These are phyloP conservation scores for Colletotrichum noveboracense DNA, from an alignment of 2,329 filamentous ascomycete genomes.

Conservation along the genomic window DNA sequence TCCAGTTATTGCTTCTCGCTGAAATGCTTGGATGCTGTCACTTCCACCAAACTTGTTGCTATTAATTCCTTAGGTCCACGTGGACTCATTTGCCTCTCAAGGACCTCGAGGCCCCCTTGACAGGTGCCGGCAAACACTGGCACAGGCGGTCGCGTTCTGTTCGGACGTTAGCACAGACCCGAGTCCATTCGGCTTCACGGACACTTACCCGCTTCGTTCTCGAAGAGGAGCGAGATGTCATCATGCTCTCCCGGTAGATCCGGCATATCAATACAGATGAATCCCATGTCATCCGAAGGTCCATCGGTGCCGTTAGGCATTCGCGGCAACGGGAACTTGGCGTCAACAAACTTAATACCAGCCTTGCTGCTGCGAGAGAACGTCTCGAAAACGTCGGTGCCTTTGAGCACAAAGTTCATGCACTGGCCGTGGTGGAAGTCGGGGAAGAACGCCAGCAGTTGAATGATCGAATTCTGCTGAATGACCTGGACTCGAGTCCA, in stretches of 20 bases:
- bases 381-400: slow-evolving; percentile 81
- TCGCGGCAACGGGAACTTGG: slow-evolving; percentile 85
- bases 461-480: slow-evolving; percentile 74
- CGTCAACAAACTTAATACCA: slow-evolving; percentile 82
- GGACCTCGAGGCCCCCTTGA: slow-evolving; percentile 52
- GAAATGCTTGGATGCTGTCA: slow-evolving; percentile 3
- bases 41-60: not conserved
- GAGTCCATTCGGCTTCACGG: not conserved
- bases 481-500: slow-evolving; percentile 82
- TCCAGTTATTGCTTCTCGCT: slow-evolving; percentile 6
- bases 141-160: slow-evolving; percentile 61
- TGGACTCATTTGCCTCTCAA: slow-evolving; percentile 17
- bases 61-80: not conserved
- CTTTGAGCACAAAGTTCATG: slow-evolving; percentile 87
- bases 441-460: slow-evolving; percentile 86
- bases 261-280: slow-evolving; percentile 84
- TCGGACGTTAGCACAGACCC: not conserved
- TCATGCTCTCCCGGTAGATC: slow-evolving; percentile 93
- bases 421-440: slow-evolving; percentile 86
- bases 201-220: slow-evolving; percentile 74
- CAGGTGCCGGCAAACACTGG: slow-evolving; percentile 59
- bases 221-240: slow-evolving; percentile 86
- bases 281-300: slow-evolving; percentile 67
- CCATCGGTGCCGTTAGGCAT: slow-evolving; percentile 55
- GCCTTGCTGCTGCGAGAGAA: slow-evolving; percentile 69